phyloP scores from a whole-genome alignment of 75 land plant genomes.

The Cunninghamia lanceolata region DNA sequence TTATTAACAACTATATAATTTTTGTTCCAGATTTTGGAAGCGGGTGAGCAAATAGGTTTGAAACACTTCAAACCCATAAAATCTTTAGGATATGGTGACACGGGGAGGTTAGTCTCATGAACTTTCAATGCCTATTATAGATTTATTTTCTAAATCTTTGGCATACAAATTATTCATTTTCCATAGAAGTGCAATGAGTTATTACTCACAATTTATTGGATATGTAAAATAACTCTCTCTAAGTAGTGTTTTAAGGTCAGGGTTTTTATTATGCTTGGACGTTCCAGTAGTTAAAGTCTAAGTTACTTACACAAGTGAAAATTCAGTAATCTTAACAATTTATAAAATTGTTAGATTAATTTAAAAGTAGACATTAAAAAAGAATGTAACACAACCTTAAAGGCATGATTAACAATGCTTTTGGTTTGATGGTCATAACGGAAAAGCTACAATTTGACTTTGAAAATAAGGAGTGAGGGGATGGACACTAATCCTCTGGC shows the following conservation, averaged over 20 bases:
- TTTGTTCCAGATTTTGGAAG: slow-evolving; percentile 48
- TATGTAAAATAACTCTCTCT: not conserved
- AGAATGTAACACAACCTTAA: not conserved
- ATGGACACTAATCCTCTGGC: not conserved
- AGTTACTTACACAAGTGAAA: not conserved
- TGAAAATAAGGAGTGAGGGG: not conserved
- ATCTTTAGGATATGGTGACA: slow-evolving; percentile 93
- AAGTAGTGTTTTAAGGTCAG: not conserved
- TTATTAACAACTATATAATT: not conserved
- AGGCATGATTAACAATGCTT: not conserved
- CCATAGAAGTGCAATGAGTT: not conserved
- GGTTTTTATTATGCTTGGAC: not conserved
- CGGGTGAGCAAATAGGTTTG: slow-evolving; percentile 66
- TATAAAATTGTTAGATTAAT: not conserved
- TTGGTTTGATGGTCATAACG: not conserved
- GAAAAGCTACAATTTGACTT: not conserved
- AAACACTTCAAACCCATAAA: slow-evolving; percentile 87
- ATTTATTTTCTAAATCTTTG: not conserved
- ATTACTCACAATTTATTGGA: not conserved
- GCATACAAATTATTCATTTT: not conserved
- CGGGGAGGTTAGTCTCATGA: slow-evolving; percentile 71
- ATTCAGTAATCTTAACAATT: not conserved
- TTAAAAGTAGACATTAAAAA: not conserved
- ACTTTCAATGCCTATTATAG: not conserved
- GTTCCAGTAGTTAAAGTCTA: not conserved